These are phyloP conservation scores for Acacia pycnantha DNA, from an alignment of 331 rosid genomes.

Conservation along the genomic window DNA sequence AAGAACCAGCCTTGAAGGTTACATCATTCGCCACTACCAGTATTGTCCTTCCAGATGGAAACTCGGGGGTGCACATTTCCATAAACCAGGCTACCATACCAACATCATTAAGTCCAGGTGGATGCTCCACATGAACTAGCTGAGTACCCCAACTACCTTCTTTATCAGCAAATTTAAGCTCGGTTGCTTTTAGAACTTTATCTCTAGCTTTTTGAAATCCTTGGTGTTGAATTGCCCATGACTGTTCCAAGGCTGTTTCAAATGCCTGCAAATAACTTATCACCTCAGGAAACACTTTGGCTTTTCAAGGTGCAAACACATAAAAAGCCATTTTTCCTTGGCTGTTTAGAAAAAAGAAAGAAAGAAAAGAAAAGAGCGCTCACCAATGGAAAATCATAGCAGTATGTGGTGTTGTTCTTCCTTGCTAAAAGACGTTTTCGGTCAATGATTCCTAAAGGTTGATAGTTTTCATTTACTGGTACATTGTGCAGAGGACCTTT, in stretches of 20 bases:
- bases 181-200: constrained; percentile 67
- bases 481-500: constrained; percentile 70
- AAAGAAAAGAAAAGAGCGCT: constrained; percentile 33
- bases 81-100: constrained; percentile 97
- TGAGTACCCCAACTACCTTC: constrained; percentile 86
- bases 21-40: constrained; percentile 89
- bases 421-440: constrained; percentile 87
- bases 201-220: constrained; percentile 45
- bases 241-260: constrained; percentile 80
- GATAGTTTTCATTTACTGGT: constrained; percentile 78
- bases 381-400: constrained; percentile 98
- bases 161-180: constrained; percentile 73
- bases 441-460: constrained; percentile 80
- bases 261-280: constrained; percentile 69
- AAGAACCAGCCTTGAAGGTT: constrained; percentile 96
- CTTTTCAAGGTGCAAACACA: constrained; percentile 19
- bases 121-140: constrained; percentile 65
- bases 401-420: constrained; percentile 91
- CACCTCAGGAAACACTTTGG: constrained; percentile 29
- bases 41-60: constrained; percentile 89
- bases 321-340: not conserved
- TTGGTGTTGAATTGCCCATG: constrained; percentile 68
- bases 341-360: too few relatives aligned
- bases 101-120: constrained; percentile 80
- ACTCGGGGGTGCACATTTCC: constrained; percentile 95